These are phyloP conservation scores for Penicillium aurantiogriseum DNA, from an alignment of 2,329 filamentous ascomycete genomes.

Conservation along the genomic window DNA sequence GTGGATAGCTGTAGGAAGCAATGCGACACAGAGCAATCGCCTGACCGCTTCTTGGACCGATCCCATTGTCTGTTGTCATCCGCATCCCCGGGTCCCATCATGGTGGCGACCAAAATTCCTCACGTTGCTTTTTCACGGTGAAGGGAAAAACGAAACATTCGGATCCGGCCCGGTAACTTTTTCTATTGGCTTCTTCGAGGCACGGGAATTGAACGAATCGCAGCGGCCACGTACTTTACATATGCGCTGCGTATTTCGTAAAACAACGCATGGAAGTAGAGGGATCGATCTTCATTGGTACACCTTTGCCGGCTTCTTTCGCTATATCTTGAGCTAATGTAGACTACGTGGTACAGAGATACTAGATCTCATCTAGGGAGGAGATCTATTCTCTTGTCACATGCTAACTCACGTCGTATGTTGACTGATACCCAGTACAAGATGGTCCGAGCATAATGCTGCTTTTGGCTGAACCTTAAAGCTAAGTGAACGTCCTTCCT, in stretches of 20 bases:
- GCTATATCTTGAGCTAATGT: not conserved
- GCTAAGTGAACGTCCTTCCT: not conserved
- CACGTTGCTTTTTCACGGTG: not conserved
- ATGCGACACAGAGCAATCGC: not conserved
- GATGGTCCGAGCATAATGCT: not conserved
- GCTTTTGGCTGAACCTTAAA: not conserved
- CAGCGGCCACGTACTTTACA: slow-evolving; percentile 11
- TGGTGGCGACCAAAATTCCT: not conserved
- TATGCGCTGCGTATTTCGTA: not conserved
- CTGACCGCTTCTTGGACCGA: slow-evolving; percentile 13
- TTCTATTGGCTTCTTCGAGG: not conserved
- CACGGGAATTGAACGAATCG: not conserved
- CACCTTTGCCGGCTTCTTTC: not conserved
- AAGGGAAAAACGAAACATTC: not conserved
- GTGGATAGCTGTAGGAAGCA: not conserved
- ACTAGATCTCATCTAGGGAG: not conserved
- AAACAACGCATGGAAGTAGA: slow-evolving; percentile 13
- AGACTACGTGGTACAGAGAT: not conserved
- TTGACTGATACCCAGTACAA: not conserved
- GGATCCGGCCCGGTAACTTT: not conserved
- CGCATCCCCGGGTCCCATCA: not conserved
- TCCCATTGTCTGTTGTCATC: slow-evolving; percentile 5
- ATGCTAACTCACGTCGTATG: not conserved
- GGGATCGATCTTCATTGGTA: slow-evolving; percentile 16
- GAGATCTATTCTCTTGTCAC: not conserved